Base-by-base conservation (phyloP, 139 green algal genomes). In the Volvox africanus region DNA sequence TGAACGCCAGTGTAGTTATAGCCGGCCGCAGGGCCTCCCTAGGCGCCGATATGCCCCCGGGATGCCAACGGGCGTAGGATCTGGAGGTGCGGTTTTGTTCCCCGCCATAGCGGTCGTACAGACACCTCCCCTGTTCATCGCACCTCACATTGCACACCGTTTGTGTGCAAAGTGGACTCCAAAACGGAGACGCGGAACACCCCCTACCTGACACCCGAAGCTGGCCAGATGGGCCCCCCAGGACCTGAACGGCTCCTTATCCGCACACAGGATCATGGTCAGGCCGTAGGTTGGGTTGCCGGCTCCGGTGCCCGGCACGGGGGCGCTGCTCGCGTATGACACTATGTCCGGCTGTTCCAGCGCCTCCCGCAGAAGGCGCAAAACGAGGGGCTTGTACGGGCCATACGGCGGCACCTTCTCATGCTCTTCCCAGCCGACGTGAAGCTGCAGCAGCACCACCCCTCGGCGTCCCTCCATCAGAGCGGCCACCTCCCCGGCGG, bases 371-470 rank as follows among this genome's bases (percentile, higher is more conserved):
- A 96, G 88, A 61, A 94, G 21, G 0, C 65, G 62, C 76, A 96
- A 81, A 36, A 95, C 91, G 36, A 90, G 86, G 44, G 86, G 86
- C n/a, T 83, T 83, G 88, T 93, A 95, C 22, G 93, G 90, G 16
- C 94, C 93, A 67, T 93, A 85, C 65, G 95, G 65, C n/a, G 95
- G 94, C 33, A 90, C 82, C 24, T 44, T 77, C 22, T 30, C 89
- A 13, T 61, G 24, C 0, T 37, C 37, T 1, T 92, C 89, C 92
- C 93, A 96, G 30, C 93, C 91, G 28, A 91, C 89, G 68, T 93
- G 75, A 91, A 96, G 88, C 88, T 96, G 95, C 86, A 96, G 44
- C 81, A 96, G 91, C 61, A 80, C 89, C 14, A 96, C 80, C 18
- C 95, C 94, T 0, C 94, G 68, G 0, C 26, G 33, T 20, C 93